Evolutionary conservation across 345 rosid genomes (phyloP).

Genomic region (Stellera chamaejasme): DNA sequence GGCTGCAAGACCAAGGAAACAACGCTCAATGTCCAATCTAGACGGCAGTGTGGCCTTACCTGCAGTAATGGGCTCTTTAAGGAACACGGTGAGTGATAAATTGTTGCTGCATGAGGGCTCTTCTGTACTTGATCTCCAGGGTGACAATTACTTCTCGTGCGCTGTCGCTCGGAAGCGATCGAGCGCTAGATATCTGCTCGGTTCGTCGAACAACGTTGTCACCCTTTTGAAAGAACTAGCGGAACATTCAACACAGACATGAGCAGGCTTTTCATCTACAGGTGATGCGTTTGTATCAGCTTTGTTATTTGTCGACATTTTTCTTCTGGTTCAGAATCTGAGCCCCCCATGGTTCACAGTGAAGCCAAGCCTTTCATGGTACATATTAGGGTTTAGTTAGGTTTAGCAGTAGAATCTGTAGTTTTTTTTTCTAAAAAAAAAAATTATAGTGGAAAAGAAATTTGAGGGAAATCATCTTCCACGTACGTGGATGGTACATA

Average conservation of each 20-base stretch:
- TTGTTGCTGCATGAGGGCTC: slow-evolving; percentile 33
- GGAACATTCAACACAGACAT: background rate
- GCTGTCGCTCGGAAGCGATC: slow-evolving; percentile 44
- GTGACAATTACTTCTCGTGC: slow-evolving; percentile 51
- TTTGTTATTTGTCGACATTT: too few species aligned
- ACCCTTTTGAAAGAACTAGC: slow-evolving; percentile 29
- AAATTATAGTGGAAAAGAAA: too few species aligned
- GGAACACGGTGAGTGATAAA: slow-evolving; percentile 20
- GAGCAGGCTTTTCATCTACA: background rate
- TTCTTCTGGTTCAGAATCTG: background rate
- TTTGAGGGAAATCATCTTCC: too few species aligned
- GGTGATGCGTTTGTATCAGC: background rate
- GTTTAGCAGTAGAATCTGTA: too few species aligned
- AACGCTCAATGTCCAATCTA: slow-evolving; percentile 30
- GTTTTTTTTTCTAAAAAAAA: too few species aligned
- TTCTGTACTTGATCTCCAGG: slow-evolving; percentile 44
- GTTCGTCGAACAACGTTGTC: slow-evolving; percentile 36
- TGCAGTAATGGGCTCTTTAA: slow-evolving; percentile 17
- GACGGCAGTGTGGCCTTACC: slow-evolving; percentile 18
- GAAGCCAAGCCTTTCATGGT: too few species aligned
- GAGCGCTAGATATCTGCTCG: slow-evolving; percentile 37
- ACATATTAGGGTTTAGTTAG: too few species aligned
- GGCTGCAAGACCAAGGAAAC: slow-evolving; percentile 25
- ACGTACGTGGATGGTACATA: too few species aligned
- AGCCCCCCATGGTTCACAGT: background rate